Conservation (phyloP, 352 stramenopile species). For the Globisporangium mamillatum region DNA sequence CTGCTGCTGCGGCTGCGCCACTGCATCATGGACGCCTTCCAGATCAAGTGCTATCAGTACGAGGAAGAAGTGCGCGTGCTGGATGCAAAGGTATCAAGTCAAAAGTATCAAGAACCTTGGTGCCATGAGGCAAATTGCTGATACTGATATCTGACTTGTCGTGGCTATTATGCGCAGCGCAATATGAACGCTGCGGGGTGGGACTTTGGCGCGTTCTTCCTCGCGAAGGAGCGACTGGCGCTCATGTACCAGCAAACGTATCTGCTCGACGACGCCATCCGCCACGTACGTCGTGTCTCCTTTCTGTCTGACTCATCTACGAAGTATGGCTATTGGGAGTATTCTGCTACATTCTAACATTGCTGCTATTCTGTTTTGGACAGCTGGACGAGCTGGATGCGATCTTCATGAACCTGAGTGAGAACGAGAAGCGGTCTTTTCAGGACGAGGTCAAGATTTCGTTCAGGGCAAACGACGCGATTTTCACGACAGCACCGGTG, state of each 20-base stretch:
- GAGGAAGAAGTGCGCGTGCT: constrained; percentile 67
- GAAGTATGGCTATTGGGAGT: neutral
- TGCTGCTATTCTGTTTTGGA: neutral
- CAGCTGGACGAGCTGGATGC: constrained; percentile 81
- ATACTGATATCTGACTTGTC: neutral
- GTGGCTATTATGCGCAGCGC: constrained; percentile 22
- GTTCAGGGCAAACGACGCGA: constrained; percentile 29
- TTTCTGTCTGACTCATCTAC: neutral
- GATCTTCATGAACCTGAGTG: constrained; percentile 54
- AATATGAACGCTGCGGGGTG: constrained; percentile 37
- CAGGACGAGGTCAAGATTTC: constrained; percentile 19
- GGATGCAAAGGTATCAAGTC: constrained; percentile 45
- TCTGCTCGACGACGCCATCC: constrained; percentile 76
- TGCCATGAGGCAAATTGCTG: neutral
- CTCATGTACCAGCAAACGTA: constrained; percentile 86
- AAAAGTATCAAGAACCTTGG: neutral
- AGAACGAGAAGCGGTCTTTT: constrained; percentile 28
- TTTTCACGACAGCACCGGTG: constrained; percentile 72
- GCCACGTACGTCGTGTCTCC: constrained; percentile 49
- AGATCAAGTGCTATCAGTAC: constrained; percentile 76
- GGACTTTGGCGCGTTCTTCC: constrained; percentile 80
- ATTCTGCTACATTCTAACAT: neutral
- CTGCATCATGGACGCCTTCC: constrained; percentile 84
- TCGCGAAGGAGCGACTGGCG: constrained; percentile 74
- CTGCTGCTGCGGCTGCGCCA: constrained; percentile 57